These are phyloP conservation scores for Xylariales sp. DNA, from an alignment of 2,329 filamentous ascomycete genomes.

Conservation along the genomic window DNA sequence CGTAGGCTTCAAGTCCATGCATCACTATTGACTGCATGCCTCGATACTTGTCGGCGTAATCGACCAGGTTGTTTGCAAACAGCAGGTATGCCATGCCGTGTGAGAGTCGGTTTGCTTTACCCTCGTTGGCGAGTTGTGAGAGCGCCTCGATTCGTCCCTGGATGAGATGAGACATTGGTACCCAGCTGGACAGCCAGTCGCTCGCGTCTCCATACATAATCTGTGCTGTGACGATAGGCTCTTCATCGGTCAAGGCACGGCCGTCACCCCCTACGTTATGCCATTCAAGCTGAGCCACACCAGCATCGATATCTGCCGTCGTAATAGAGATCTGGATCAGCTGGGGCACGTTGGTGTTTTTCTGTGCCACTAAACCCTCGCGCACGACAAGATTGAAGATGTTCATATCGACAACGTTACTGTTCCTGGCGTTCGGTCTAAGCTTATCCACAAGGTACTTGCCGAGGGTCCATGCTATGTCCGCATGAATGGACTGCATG, in stretches of 20 bases:
- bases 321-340: conserved; percentile 25
- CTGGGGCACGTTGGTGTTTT: conserved; percentile 23
- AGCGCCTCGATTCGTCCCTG: conserved; percentile 41
- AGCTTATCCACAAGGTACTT: conserved; percentile 54
- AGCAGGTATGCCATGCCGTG: conserved; percentile 60
- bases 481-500: conserved; percentile 46
- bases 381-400: conserved; percentile 32
- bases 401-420: conserved; percentile 23
- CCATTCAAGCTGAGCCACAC: conserved; percentile 39
- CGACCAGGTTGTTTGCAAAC: conserved; percentile 28
- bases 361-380: conserved; percentile 28
- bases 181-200: conserved; percentile 32
- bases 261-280: conserved; percentile 31
- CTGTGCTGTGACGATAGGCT: background rate
- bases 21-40: conserved; percentile 36
- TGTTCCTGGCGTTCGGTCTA: conserved; percentile 36
- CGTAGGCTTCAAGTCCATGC: conserved; percentile 26
- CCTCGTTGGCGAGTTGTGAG: conserved; percentile 45
- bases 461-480: conserved; percentile 60
- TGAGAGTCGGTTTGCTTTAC: conserved; percentile 55
- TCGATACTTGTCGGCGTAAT: conserved; percentile 32
- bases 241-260: background rate
- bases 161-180: conserved; percentile 53
- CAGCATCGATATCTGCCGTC: conserved; percentile 39
- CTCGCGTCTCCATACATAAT: background rate